Base-by-base conservation (phyloP, 306 rosid species). In the Hippophae rhamnoides region DNA sequence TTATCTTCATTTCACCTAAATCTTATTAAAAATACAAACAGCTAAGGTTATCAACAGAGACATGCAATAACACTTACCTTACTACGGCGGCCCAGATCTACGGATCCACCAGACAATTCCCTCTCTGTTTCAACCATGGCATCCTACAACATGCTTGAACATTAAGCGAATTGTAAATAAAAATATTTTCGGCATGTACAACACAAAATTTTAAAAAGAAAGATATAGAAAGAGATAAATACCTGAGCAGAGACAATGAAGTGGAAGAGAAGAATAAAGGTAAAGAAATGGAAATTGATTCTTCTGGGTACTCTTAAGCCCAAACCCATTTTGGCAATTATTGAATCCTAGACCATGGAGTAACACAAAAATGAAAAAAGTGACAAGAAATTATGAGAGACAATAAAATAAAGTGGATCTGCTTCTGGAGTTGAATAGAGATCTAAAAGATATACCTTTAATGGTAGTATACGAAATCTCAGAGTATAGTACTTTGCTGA, bases 41-140 rank as follows among this genome's bases (percentile, higher is more conserved):
- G 38, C 38, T 27, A 27, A 59, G n/a, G 38, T 41, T 27, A 47
- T 14, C 42, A 11, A 31, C 7, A 10, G 47, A 23, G 43, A 60
- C 10, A 43, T 7, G 43, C 13, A 52, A 47, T 2, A 65, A 31
- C 11, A 41, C 56, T 9, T 7, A 90, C 96, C 82, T 90, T 84
- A 68, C 81, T 78, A 42, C 97, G 97, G 54, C 94, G 97, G 48
- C 96, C 87, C 64, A 90, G 89, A 90, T 87, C 90, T 40, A 59
- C 54, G 70, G 86, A 81, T 75, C 83, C 79, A 58, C 40, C 56
- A 26, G 69, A 64, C 9, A 71, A 79, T 63, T 73, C 81, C 61
- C 77, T 71, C 65, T 42, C 64, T 46, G 54, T 56, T 42, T 78
- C 84, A 55, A 6, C 52, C 54, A 59, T 72, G 44, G 79, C 75